These are phyloP conservation scores for Solanum okadae DNA, from an alignment of 257 asterid genomes.

Conservation along the genomic window DNA sequence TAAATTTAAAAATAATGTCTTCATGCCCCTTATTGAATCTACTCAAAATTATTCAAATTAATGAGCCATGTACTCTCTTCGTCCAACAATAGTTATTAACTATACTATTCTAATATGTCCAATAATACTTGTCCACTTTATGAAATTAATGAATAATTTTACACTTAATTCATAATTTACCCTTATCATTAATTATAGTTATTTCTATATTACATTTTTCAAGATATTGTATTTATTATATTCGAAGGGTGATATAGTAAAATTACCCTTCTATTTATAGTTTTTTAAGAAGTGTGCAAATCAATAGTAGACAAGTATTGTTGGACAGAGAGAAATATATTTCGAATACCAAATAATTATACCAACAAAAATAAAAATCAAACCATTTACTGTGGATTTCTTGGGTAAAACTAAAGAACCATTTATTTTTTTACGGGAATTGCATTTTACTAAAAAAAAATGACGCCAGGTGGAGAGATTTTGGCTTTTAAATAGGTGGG, in stretches of 20 bases:
- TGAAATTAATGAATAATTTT: too few relatives aligned
- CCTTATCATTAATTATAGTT: background rate
- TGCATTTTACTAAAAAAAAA: background rate
- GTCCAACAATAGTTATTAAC: background rate
- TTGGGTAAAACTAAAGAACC: background rate
- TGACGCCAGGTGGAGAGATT: background rate
- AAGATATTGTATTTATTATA: too few relatives aligned
- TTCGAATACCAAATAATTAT: too few relatives aligned
- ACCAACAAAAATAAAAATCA: too few relatives aligned
- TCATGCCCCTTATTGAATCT: background rate
- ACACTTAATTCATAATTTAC: too few relatives aligned
- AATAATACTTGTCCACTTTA: too few relatives aligned
- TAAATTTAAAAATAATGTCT: background rate
- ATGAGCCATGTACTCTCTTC: background rate
- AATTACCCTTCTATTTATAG: too few relatives aligned
- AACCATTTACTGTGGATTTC: background rate
- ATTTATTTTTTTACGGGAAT: background rate
- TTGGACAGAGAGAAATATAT: too few relatives aligned
- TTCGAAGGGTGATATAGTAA: background rate
- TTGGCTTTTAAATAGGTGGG: slow-evolving; percentile 12
- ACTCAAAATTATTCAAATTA: background rate
- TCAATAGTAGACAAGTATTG: too few relatives aligned
- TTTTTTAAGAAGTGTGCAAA: too few relatives aligned
- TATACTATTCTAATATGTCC: too few relatives aligned
- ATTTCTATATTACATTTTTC: too few relatives aligned